Evolutionary conservation across 371 early-diverging fungal genomes (phyloP), one percentile per base, ranked within the genome.

Genomic region (Syncephalastrum monosporum): DNA sequence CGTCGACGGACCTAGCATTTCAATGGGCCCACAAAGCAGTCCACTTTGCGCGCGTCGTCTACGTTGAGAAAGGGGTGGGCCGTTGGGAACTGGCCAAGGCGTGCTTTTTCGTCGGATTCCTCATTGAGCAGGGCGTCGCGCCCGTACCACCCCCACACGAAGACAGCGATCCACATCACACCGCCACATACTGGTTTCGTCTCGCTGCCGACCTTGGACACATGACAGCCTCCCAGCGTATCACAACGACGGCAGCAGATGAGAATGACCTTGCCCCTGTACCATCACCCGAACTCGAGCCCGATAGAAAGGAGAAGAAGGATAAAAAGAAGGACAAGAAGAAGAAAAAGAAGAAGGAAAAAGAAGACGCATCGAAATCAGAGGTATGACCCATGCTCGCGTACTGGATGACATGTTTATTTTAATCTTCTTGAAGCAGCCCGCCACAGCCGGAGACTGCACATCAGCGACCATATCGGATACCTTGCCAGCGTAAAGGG

Each of bases 11-110:
- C 7, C 87, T 89, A 66, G 93, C 95, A n/a, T 95, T 89, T 69
- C 66, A 86, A 23, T 95, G 94, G 94, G 92, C 93, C 10, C 79
- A 81, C 45, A 84, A 86, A 45, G 91, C 94, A 0, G 93, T 92
- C n/a, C 21, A 29, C 7, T 51, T 50, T 42, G 55, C 60, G 1
- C 5, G 25, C 14, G 10, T 13, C 0, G 86, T 86, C 45, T 82
- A 86, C 64, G 84, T 84, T 5, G 71, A 83, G 13, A 29, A 17
- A 27, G 61, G 52, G 4, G 25, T 50, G 6, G 52, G 53, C 14
- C 51, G 53, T 17, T 50, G 53, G 56, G 48, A 56, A 2, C 56
- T 89, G 17, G 79, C 90, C 13, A 91, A 89, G 67, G 93, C 93
- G 0, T 82, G 88, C 65, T 91, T 87, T 70, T 85, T 89, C 21